Conservation (phyloP, 2,329 filamentous ascomycete species). For the Ambrosiella cleistominuta region DNA sequence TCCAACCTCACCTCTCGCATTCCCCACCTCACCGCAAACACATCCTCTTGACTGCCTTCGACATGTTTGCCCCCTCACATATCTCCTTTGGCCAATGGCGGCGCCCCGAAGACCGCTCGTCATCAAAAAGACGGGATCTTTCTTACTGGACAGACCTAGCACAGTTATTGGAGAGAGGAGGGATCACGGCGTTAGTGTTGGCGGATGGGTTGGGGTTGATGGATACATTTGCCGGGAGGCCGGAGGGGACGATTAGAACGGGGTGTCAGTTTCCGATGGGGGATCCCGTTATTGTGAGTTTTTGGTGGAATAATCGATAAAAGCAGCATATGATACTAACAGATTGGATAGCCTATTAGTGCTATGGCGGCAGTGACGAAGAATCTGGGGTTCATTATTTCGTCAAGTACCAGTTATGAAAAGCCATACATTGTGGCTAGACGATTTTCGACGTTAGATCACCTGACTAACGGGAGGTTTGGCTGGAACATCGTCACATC, state of each 20-base stretch:
- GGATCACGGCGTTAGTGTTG: constrained; percentile 47
- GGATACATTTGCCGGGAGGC: constrained; percentile 46
- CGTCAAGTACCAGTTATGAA: constrained; percentile 50
- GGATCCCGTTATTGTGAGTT: constrained; percentile 32
- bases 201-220: constrained; percentile 52
- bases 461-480: constrained; percentile 42
- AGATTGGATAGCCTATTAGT: constrained; percentile 31
- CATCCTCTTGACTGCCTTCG: constrained; percentile 46
- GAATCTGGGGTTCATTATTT: constrained; percentile 52
- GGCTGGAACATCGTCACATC: constrained; percentile 42
- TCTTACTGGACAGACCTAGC: constrained; percentile 48
- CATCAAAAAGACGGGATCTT: constrained; percentile 37
- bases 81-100: constrained; percentile 49
- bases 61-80: constrained; percentile 48
- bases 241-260: constrained; percentile 38
- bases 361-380: constrained; percentile 52
- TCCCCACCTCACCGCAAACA: neutral
- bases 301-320: neutral
- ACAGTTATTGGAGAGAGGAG: constrained; percentile 41
- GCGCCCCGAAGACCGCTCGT: constrained; percentile 43
- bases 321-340: neutral
- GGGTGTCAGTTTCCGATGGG: constrained; percentile 58
- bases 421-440: constrained; percentile 50
- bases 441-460: constrained; percentile 48
- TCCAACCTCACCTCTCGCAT: neutral